Base-by-base conservation (phyloP, 208 protist genomes). In the Wallacemonas sp. region DNA sequence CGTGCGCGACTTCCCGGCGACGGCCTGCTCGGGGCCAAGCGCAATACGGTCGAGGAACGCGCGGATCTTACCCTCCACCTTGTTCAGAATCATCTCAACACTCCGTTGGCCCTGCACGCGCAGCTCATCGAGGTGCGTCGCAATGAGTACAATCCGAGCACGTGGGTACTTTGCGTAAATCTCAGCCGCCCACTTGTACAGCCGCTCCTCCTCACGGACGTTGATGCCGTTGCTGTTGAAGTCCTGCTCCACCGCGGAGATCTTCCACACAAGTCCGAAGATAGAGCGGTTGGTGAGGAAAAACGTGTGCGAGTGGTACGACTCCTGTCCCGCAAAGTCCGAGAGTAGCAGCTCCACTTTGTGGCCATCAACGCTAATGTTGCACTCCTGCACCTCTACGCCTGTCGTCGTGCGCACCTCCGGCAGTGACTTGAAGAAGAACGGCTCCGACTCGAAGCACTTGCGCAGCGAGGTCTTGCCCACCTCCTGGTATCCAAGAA, bases 401-500 rank as follows among this genome's bases (percentile, higher is more conserved):
- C 91, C 91, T 3, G 87, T 92, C 38, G 89, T 95, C 10, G 83
- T 80, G 64, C 71, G 78, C 48, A 97, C 91, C 22, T 91, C 78
- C 2, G 91, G 91, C 3, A 97, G 75, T 10, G 38, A 65, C 45
- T 80, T 81, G 48, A 92, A 88, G 54, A 94, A 95, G 58, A 82
- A 87, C 22, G 87, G 85, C 63, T 94, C 89, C 13, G 78, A 84
- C 68, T 92, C 86, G 54, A 93, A 92, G 67, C 91, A 94, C 73
- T 93, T 93, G 37, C 87, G 79, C 45, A 97, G 71, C 1, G 87
- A 92, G 27, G 91, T 95, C 78, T 97, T 97, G 50, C 91, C 91
- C 13, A 92, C 91, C 48, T 94, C 89, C 61, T 94, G 87, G 68
- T 94, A 81, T 0, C 91, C 91, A 3, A 97, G 65, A 13, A 97